Evolutionary conservation across 345 rosid species (phyloP), one percentile per base, ranked within the genome.

Genomic region (Bretschneidera sinensis): DNA sequence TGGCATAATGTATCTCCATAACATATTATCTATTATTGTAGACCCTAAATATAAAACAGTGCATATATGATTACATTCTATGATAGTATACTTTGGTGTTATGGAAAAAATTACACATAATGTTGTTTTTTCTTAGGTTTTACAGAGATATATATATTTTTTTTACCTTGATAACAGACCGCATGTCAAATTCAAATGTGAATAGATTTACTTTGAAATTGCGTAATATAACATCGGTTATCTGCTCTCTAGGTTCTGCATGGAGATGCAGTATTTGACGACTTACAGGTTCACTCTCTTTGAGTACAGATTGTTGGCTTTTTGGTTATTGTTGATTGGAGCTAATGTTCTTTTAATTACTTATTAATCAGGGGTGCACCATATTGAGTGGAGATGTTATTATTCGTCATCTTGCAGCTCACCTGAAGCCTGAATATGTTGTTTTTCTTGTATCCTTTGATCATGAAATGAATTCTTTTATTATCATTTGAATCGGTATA

Each of bases 361-460:
- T 39, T 39, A 31, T 9, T 9, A 22, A 55, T 54, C 80, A 92
- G 97, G 98, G 91, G 39, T 89, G 97, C 83, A 87, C 98, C 71
- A 89, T 87, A 72, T 68, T 89, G 78, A 89, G 97, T 25, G 98
- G 97, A 66, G 97, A 92, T 73, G 96, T 92, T 52, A 89, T 92
- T 64, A 89, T 84, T 62, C 87, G 94, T 23, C 87, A 85, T 68
- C 87, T 92, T 61, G 97, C 97, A 61, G 87, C 79, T 24, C 70
- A 82, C 55, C 65, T 84, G 82, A 84, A 79, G 69, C 97, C 97
- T 4, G 82, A 81, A 72, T 89, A 82, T 58, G 96, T 89, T 19
- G 91, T 92, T 56, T 92, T 92, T 59, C 98, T 92, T 49, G 96
- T 89, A 92, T 89, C 97, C 94, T 79, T 67, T 63, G 18, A 59